Conservation (phyloP, 495 filamentous ascomycete species). For the Coniosporium apollinis region DNA sequence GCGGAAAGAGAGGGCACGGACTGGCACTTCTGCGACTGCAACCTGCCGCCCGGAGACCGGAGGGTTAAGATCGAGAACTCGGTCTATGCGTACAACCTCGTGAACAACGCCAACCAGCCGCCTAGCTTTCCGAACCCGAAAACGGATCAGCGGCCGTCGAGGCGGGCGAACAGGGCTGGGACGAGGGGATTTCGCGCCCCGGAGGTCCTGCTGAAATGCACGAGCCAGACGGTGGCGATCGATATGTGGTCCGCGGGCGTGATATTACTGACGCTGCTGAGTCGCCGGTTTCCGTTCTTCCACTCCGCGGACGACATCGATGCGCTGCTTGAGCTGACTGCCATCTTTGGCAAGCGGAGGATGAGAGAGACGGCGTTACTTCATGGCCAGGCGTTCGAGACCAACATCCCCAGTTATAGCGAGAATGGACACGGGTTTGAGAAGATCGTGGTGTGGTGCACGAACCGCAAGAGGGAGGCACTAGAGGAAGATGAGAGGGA, state of each 20-base stretch:
- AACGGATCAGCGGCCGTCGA: conserved; percentile 70
- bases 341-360: conserved; percentile 70
- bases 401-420: conserved; percentile 77
- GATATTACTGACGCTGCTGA: conserved; percentile 79
- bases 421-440: conserved; percentile 70
- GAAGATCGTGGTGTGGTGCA: conserved; percentile 82
- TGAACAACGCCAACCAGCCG: conserved; percentile 21
- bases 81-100: conserved; percentile 20
- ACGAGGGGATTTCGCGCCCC: conserved; percentile 91
- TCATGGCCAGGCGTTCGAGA: conserved; percentile 79
- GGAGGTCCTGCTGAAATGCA: conserved; percentile 95
- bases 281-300: conserved; percentile 90
- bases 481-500: conserved; percentile 43
- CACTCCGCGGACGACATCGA: conserved; percentile 94
- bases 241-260: conserved; percentile 96
- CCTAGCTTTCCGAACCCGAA: conserved; percentile 49
- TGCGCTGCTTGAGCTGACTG: conserved; percentile 90
- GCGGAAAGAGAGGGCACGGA: conserved; percentile 70
- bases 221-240: conserved; percentile 74
- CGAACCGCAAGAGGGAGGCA: conserved; percentile 36
- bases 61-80: conserved; percentile 19
- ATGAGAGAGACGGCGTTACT: conserved; percentile 72
- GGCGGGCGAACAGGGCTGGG: conserved; percentile 87
- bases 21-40: conserved; percentile 55
- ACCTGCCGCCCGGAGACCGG: conserved; percentile 27